Evolutionary conservation across 2,329 filamentous ascomycete species (phyloP), one percentile per base, ranked within the genome.

Genomic region (Colletotrichum viniferum): DNA sequence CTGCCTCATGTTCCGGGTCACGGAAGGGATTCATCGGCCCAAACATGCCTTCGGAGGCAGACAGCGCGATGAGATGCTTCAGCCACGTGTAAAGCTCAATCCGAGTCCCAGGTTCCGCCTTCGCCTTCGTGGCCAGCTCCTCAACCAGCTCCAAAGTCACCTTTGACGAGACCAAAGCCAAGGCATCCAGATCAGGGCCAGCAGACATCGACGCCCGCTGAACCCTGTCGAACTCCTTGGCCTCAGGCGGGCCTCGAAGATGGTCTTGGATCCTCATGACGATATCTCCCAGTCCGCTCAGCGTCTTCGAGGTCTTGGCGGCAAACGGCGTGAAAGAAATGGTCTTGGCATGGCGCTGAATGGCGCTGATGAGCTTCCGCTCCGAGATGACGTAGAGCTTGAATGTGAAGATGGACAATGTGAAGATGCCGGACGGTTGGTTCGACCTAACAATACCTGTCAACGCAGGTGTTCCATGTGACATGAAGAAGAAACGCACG

Each of bases 1-100:
- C 65, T 21, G 71, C 56, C 30, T 73, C 71, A 12, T 73, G 65
- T 8, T 69, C 56, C 3, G 69, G 68, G 18, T 75, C 58, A 34
- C 67, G 56, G 62, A 66, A 76, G 4, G 74, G 74, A 14, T 76
- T 76, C 52, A 61, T n/a, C 5, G 66, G 72, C 24, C 74, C 74
- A 12, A 64, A 76, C 26, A 70, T 58, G 18, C 43, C 74, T 24
- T 76, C 73, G 2, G 71, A 56, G 1, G 71, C 24, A 5, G 65
- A 73, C 10, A 69, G 16, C 7, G 28, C 30, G n/a, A 69, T 28
- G 16, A 43, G n/a, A 10, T 56, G 64, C 65, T 24, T 69, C n/a
- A 73, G 24, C 71, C 71, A 73, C 18, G 28, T 32, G 30, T 69
- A 73, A 4, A 73, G 26, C 26, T 73, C 71, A 9, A 73, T 55